Evolutionary conservation across 164 flowering plant genomes (phyloP).

Genomic region (Stephania japonica): DNA sequence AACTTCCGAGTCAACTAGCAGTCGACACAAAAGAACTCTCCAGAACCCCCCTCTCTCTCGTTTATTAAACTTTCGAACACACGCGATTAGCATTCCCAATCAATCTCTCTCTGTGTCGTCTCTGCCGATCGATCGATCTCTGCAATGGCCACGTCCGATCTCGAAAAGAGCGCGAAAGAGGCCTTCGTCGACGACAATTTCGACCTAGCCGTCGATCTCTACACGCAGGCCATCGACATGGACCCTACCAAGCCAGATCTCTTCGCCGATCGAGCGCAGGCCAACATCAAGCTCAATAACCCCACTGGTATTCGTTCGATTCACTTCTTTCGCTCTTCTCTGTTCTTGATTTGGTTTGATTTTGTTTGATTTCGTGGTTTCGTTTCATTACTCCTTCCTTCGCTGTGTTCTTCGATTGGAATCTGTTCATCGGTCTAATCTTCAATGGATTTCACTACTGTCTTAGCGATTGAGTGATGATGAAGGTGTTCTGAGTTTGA

Average conservation of each 20-base stretch:
- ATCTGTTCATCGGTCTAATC: not conserved
- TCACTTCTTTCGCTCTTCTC: not conserved
- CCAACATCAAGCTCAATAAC: constrained; percentile 65
- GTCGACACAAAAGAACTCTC: not conserved
- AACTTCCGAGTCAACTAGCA: not conserved
- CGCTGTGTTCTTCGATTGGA: not conserved
- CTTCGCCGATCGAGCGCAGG: constrained; percentile 82
- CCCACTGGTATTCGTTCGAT: constrained; percentile 46
- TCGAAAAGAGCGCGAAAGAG: constrained; percentile 59
- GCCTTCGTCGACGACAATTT: constrained; percentile 89
- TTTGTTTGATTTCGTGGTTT: not conserved
- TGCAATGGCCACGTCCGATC: constrained; percentile 47
- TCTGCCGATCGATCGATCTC: not conserved
- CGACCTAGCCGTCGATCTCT: constrained; percentile 72
- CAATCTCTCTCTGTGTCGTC: not conserved
- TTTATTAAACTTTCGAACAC: not conserved
- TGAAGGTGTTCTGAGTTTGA: not conserved
- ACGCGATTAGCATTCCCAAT: not conserved
- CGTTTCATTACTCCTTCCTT: not conserved
- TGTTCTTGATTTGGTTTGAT: not conserved
- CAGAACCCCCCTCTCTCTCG: not conserved
- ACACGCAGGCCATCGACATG: constrained; percentile 58
- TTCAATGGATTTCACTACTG: not conserved
- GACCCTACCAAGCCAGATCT: constrained; percentile 56
- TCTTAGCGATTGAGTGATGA: not conserved